Evolutionary conservation across 768 basidiomycete species (phyloP), one percentile per base, ranked within the genome.

Genomic region (Imleria badia): DNA sequence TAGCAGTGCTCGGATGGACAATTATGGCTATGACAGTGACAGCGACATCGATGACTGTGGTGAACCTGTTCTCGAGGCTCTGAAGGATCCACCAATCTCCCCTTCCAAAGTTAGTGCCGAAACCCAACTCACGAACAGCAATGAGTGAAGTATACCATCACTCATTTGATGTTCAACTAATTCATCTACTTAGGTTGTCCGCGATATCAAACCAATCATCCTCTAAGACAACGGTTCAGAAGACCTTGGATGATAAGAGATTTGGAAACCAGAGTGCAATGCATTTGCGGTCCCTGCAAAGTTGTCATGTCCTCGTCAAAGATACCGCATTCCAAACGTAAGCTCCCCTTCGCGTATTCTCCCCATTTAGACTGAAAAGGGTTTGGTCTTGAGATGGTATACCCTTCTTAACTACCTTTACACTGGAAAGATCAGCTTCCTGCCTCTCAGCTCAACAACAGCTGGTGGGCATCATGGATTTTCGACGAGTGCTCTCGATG

Each of bases 11-110:
- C 29, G 12, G 7, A 51, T 62, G 10, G 60, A 59, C 10, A 64
- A 69, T 6, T 70, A 72, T 46, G 72, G 59, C 7, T 73, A 71
- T 39, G 63, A 31, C 29, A 69, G 66, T 15, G 72, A 73, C 50
- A 73, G 72, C 17, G 72, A 72, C 45, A 63, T 73, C 30, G 72
- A 72, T 23, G 68, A 70, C 9, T 63, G 63, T 7, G 26, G 6
- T 26, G 26, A 26, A 26, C 26, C 26, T 26, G 26, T 26, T 13
- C 6, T n/a, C 7, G 23, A 56, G 13, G 22, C 20, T 6, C 2
- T 17, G 9, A 43, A 52, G 35, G 19, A 46, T 38, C 19, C 9
- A 20, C 9, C 20, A 19, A 17, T 2, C 15, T 26, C 26, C 26
- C 26, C 26, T 4, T 26, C 26, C 26, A 6, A 26, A 26, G 4